phyloP scores from a whole-genome alignment of 2,329 filamentous ascomycete genomes.

The Aspergillus nomiae region DNA sequence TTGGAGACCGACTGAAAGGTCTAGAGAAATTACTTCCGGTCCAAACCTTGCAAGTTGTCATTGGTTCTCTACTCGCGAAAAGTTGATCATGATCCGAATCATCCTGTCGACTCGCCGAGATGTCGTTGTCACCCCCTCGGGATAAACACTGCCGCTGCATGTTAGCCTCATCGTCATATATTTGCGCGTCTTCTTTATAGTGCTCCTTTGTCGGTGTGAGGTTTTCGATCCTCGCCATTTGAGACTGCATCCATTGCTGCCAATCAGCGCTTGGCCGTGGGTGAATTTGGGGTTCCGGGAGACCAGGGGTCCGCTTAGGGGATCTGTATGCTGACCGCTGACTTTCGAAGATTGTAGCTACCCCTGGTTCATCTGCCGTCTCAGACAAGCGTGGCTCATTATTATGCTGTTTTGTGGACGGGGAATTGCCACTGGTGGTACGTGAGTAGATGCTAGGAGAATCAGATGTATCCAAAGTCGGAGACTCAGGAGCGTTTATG shows the following conservation, averaged over 20 bases:
- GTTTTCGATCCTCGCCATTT: slow-evolving; percentile 37
- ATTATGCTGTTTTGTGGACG: slow-evolving; percentile 15
- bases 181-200: slow-evolving; percentile 42
- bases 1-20: slow-evolving; percentile 38
- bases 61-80: neutral
- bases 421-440: slow-evolving; percentile 38
- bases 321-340: slow-evolving; percentile 34
- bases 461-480: slow-evolving; percentile 17
- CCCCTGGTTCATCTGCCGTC: slow-evolving; percentile 31
- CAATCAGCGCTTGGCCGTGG: slow-evolving; percentile 35
- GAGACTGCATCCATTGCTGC: slow-evolving; percentile 40
- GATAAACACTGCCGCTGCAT: slow-evolving; percentile 3
- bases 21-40: slow-evolving; percentile 39
- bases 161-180: slow-evolving; percentile 30
- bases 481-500: slow-evolving; percentile 16
- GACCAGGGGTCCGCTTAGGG: slow-evolving; percentile 24
- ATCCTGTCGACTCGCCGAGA: neutral
- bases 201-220: slow-evolving; percentile 33
- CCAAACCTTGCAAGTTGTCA: slow-evolving; percentile 6
- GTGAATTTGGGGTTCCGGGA: slow-evolving; percentile 3
- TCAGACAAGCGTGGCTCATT: slow-evolving; percentile 7
- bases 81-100: neutral
- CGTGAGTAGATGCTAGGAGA: slow-evolving; percentile 49
- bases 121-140: neutral
- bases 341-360: slow-evolving; percentile 39